These are phyloP conservation scores for Bruguiera gymnorhiza DNA, from an alignment of 345 rosid species.

Conservation along the genomic window DNA sequence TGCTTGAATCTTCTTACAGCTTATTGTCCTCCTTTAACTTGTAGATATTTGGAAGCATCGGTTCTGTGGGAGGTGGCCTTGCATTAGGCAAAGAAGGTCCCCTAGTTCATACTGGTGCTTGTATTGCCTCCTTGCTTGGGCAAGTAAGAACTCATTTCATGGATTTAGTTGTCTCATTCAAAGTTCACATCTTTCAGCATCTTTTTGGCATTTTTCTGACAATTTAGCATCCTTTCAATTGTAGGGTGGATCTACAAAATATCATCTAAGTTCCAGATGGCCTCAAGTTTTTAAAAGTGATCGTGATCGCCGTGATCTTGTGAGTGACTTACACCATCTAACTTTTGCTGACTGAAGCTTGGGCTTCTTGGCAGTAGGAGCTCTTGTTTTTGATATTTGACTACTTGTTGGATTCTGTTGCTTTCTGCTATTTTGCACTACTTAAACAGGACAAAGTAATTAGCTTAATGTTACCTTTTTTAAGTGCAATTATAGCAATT, in stretches of 20 bases:
- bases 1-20: not conserved
- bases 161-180: not conserved
- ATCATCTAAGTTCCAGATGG: constrained; percentile 89
- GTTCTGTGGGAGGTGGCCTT: constrained; percentile 96
- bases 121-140: constrained; percentile 95
- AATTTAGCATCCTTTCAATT: constrained; percentile 9
- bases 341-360: not conserved
- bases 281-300: constrained; percentile 85
- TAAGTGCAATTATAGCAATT: too few species aligned
- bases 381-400: not conserved
- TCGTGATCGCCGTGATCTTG: constrained; percentile 95
- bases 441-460: too few species aligned
- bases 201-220: constrained; percentile 6
- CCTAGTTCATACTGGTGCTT: constrained; percentile 94
- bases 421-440: not conserved
- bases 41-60: constrained; percentile 97
- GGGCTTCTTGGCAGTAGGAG: not conserved
- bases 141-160: constrained; percentile 50
- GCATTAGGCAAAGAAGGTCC: constrained; percentile 99
- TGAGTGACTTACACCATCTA: constrained; percentile 32
- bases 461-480: too few species aligned
- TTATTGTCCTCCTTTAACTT: constrained; percentile 12
- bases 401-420: not conserved
- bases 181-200: not conserved
- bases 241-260: constrained; percentile 94